These are phyloP conservation scores for Lactarius psammicola DNA, from an alignment of 768 basidiomycete species.

Conservation along the genomic window DNA sequence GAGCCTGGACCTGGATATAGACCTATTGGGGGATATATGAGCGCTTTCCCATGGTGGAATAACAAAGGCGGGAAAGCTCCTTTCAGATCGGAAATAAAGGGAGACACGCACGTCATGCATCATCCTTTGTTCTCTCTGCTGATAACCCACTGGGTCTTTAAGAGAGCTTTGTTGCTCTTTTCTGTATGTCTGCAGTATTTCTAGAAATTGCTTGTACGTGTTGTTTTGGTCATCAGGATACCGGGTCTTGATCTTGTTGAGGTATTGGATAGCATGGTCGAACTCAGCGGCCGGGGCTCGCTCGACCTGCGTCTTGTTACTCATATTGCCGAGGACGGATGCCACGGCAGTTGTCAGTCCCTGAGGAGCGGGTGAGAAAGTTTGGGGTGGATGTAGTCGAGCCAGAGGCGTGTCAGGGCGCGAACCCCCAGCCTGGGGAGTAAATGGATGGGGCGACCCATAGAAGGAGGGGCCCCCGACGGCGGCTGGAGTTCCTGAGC, in stretches of 20 bases:
- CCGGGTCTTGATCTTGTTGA: constrained; percentile 97
- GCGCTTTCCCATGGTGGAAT: not conserved
- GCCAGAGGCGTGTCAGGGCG: constrained; percentile 39
- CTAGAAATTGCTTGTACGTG: constrained; percentile 79
- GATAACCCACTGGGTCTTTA: constrained; percentile 37
- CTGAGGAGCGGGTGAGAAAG: constrained; percentile 43
- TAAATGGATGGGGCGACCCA: constrained; percentile 30
- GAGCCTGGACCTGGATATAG: constrained; percentile 71
- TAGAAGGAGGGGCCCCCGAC: constrained; percentile 35
- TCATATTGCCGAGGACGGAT: constrained; percentile 29
- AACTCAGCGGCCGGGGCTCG: constrained; percentile 67
- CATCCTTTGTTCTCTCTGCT: constrained; percentile 49
- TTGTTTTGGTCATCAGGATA: constrained; percentile 88
- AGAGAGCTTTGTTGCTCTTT: constrained; percentile 57
- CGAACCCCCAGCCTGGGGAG: constrained; percentile 39
- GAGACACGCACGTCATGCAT: constrained; percentile 59
- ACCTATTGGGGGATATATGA: constrained; percentile 57
- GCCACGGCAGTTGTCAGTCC: constrained; percentile 24
- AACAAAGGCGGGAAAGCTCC: not conserved
- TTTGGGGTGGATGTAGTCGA: constrained; percentile 38
- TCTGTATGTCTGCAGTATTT: constrained; percentile 85
- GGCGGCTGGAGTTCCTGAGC: constrained; percentile 38
- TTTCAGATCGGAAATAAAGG: constrained; percentile 6
- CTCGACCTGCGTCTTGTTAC: constrained; percentile 47
- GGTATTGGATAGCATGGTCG: constrained; percentile 93